Conservation (phyloP, 495 filamentous ascomycete genomes). For the Penicillium antarcticum region DNA sequence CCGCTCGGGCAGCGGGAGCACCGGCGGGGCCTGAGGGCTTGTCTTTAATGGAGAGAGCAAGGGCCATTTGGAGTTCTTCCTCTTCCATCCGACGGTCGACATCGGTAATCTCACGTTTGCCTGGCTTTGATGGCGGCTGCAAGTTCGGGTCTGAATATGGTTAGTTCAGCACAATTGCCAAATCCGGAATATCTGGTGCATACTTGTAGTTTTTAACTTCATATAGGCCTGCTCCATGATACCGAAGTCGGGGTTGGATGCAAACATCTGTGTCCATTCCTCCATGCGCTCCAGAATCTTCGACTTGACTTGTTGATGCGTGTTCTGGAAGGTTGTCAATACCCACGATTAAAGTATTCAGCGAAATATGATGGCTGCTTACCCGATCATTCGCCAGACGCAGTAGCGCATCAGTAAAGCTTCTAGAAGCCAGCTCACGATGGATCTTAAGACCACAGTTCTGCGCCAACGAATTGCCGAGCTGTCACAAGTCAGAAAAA, state of each 20-base stretch:
- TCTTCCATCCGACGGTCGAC: conserved; percentile 92
- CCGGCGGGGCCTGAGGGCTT: conserved; percentile 28
- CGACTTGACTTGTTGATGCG: conserved; percentile 91
- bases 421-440: conserved; percentile 86
- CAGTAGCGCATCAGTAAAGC: conserved; percentile 92
- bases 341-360: background rate
- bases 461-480: conserved; percentile 90
- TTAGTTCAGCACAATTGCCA: background rate
- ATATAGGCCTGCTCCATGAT: conserved; percentile 97
- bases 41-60: conserved; percentile 88
- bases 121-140: conserved; percentile 87
- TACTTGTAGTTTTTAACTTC: conserved; percentile 77
- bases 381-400: conserved; percentile 84
- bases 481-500: conserved; percentile 31
- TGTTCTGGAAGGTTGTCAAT: conserved; percentile 54
- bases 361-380: conserved; percentile 6
- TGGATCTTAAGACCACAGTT: conserved; percentile 93
- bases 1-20: conserved; percentile 20
- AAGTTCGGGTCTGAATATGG: conserved; percentile 72
- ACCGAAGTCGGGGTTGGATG: conserved; percentile 83
- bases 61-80: conserved; percentile 94
- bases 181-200: conserved; percentile 7
- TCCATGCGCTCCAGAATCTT: conserved; percentile 97
- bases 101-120: conserved; percentile 86
- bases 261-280: conserved; percentile 95